Evolutionary conservation across 1,284 basidiomycete species (phyloP).

Genomic region (Chondrostereum purpureum): DNA sequence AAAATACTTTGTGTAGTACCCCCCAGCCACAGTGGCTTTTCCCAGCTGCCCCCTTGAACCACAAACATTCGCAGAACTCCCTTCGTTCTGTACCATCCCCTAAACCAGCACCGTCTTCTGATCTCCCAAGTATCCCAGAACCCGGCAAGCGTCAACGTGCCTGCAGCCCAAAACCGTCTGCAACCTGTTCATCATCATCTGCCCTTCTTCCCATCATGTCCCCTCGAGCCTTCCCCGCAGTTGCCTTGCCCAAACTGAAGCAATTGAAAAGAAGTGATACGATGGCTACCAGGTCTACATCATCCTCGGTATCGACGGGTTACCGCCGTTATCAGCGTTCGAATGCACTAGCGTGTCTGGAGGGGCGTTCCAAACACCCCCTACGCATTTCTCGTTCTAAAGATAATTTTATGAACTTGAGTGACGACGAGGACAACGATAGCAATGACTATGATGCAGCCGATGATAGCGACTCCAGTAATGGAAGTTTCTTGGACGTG

Average conservation of each 20-base stretch:
- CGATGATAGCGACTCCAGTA: background rate
- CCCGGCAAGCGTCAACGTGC: constrained; percentile 6
- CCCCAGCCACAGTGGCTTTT: constrained; percentile 16
- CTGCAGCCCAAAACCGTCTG: background rate
- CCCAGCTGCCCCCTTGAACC: constrained; percentile 18
- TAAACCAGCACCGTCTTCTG: constrained; percentile 51
- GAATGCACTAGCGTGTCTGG: constrained; percentile 42
- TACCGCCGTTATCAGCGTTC: constrained; percentile 16
- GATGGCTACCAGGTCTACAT: constrained; percentile 4
- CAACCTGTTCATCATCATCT: background rate
- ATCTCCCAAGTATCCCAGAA: constrained; percentile 40
- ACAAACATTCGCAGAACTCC: constrained; percentile 36
- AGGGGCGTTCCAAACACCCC: constrained; percentile 29
- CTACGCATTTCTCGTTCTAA: constrained; percentile 14
- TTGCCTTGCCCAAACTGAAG: background rate
- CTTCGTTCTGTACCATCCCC: constrained; percentile 48
- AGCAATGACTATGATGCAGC: background rate
- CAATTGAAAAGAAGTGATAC: background rate
- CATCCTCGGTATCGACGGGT: constrained; percentile 21
- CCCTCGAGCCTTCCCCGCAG: background rate
- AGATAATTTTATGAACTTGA: constrained; percentile 43
- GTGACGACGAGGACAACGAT: constrained; percentile 19
- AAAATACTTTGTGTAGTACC: constrained; percentile 17
- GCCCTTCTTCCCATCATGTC: constrained; percentile 1
- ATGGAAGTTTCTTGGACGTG: background rate